These are phyloP conservation scores for Marasmius fiardii DNA, from an alignment of 1,284 basidiomycete genomes.

Conservation along the genomic window DNA sequence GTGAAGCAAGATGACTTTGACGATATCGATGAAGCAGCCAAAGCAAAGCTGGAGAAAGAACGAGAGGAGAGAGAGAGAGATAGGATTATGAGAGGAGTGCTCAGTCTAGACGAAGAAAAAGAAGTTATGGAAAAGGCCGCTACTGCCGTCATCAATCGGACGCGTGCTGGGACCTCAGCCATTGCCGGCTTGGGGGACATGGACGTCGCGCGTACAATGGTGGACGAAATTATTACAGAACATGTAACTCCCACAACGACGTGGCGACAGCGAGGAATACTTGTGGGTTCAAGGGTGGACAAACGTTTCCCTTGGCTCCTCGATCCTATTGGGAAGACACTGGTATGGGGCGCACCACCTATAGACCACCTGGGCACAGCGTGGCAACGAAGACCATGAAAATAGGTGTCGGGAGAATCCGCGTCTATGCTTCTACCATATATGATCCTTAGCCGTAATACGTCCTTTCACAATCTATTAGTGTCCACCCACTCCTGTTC, in stretches of 20 bases:
- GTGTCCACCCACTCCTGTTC: too few relatives aligned
- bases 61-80: slow-evolving; percentile 17
- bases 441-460: too few relatives aligned
- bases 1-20: slow-evolving; percentile 93
- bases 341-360: slow-evolving; percentile 69
- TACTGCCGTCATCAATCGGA: slow-evolving; percentile 10
- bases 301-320: slow-evolving; percentile 45
- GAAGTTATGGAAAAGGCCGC: slow-evolving; percentile 23
- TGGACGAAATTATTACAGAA: not conserved
- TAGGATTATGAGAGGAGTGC: slow-evolving; percentile 13
- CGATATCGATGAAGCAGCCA: slow-evolving; percentile 76
- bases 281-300: slow-evolving; percentile 41
- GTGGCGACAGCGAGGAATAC: slow-evolving; percentile 30
- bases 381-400: slow-evolving; percentile 10
- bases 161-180: not conserved
- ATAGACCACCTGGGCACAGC: slow-evolving; percentile 50
- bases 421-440: not conserved
- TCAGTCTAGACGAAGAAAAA: slow-evolving; percentile 26
- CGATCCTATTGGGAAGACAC: slow-evolving; percentile 55
- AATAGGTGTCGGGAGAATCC: not conserved
- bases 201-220: not conserved
- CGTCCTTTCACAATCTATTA: too few relatives aligned
- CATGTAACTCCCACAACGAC: not conserved
- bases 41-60: slow-evolving; percentile 29
- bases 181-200: not conserved